These are phyloP conservation scores for Salicornia ramosissima DNA, from an alignment of 148 eudicot species.

Conservation along the genomic window DNA sequence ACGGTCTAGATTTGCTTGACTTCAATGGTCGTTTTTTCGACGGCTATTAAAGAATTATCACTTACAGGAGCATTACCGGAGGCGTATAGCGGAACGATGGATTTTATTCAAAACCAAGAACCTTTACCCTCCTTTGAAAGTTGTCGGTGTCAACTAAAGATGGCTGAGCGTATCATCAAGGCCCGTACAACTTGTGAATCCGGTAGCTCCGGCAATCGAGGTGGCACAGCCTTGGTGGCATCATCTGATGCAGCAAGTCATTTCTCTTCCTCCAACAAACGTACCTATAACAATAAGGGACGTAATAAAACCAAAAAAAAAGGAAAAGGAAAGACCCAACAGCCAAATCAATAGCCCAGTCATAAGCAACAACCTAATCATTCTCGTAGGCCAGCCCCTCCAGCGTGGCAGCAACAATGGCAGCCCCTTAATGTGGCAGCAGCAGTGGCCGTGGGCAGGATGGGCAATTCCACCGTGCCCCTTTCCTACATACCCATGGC, in stretches of 20 bases:
- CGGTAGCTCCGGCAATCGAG: not conserved
- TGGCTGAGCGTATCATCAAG: not conserved
- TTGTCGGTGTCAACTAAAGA: not conserved
- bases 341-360: too few species aligned
- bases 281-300: too few species aligned
- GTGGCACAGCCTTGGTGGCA: not conserved
- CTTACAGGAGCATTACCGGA: too few species aligned
- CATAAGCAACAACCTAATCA: not conserved
- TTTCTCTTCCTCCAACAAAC: not conserved
- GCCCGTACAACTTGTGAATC: not conserved
- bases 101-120: too few species aligned
- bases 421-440: not conserved
- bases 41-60: too few species aligned
- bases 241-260: not conserved
- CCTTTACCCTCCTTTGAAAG: not conserved
- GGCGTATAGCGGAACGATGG: too few species aligned
- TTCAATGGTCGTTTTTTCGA: too few species aligned
- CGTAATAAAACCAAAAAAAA: not conserved
- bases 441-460: not conserved
- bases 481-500: not conserved
- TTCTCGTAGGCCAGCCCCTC: not conserved
- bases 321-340: not conserved
- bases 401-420: not conserved
- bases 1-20: too few species aligned
- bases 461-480: conserved; percentile 7